These are phyloP conservation scores for Piper betle DNA, from an alignment of 164 flowering plant genomes.

Conservation along the genomic window DNA sequence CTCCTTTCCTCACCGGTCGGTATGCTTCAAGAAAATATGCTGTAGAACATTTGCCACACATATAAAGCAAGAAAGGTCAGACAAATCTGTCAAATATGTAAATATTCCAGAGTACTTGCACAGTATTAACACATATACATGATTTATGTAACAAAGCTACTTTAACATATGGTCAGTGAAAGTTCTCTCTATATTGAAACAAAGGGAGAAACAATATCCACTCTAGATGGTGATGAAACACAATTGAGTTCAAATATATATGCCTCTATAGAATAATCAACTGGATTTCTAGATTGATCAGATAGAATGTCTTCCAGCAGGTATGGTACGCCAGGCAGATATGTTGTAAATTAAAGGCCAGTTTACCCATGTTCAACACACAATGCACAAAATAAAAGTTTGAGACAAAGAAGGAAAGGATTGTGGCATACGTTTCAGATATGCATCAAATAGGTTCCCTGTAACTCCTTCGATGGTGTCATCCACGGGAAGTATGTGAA, in stretches of 20 bases:
- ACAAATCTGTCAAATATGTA: not conserved
- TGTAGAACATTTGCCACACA: constrained; percentile 12
- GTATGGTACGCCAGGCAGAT: too few relatives aligned
- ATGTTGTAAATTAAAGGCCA: too few relatives aligned
- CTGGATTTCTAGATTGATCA: too few relatives aligned
- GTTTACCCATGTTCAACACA: not conserved
- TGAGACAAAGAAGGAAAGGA: not conserved
- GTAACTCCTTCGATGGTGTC: constrained; percentile 17
- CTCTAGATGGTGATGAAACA: too few relatives aligned
- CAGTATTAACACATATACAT: too few relatives aligned
- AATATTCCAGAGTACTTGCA: not conserved
- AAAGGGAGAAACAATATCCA: too few relatives aligned
- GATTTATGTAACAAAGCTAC: too few relatives aligned
- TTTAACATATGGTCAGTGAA: too few relatives aligned
- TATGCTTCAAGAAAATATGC: constrained; percentile 57
- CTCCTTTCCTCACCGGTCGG: constrained; percentile 59
- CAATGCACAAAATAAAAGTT: not conserved
- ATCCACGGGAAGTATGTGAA: constrained; percentile 16
- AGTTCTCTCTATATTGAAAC: too few relatives aligned
- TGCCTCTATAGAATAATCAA: too few relatives aligned
- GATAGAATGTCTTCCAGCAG: too few relatives aligned
- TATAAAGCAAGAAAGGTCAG: not conserved
- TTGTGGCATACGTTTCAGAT: constrained; percentile 10
- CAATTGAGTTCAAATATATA: too few relatives aligned
- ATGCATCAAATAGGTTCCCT: constrained; percentile 14